These are phyloP conservation scores for Phellinidium pouzarii DNA, from an alignment of 1,284 basidiomycete genomes.

Conservation along the genomic window DNA sequence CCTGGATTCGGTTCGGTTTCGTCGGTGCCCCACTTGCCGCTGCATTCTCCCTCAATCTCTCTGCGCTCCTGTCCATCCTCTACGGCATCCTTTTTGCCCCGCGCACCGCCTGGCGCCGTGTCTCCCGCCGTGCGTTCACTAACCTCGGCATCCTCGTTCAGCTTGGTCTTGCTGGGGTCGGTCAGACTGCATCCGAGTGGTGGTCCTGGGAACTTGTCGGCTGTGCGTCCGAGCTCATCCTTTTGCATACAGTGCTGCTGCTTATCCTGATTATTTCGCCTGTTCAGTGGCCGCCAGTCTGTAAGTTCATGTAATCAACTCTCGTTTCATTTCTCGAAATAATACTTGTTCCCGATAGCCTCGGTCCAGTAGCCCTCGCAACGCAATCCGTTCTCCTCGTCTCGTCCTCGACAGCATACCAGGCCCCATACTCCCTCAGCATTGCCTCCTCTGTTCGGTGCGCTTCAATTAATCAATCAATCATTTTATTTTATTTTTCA, in stretches of 20 bases:
- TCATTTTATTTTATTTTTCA: no score
- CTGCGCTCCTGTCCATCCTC: constrained; percentile 59
- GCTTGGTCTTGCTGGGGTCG: constrained; percentile 72
- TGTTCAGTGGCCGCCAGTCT: constrained; percentile 51
- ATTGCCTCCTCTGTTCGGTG: constrained; percentile 81
- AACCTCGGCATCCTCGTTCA: constrained; percentile 67
- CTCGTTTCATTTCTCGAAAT: constrained; percentile 18
- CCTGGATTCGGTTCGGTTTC: constrained; percentile 76
- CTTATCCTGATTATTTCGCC: constrained; percentile 10
- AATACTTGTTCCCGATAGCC: constrained; percentile 27
- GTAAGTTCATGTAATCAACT: constrained; percentile 30
- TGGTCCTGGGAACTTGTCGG: constrained; percentile 85
- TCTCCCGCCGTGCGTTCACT: constrained; percentile 60
- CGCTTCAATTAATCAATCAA: no score
- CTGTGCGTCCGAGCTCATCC: constrained; percentile 31
- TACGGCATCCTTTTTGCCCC: constrained; percentile 76
- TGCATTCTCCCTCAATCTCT: constrained; percentile 83
- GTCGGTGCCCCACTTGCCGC: constrained; percentile 91
- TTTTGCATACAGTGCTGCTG: not conserved
- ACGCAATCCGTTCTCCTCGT: constrained; percentile 71
- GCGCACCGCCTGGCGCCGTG: constrained; percentile 78
- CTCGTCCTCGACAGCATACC: constrained; percentile 73
- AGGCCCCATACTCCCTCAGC: constrained; percentile 77
- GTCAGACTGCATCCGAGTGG: constrained; percentile 74
- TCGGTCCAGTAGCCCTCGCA: constrained; percentile 59